phyloP scores from a whole-genome alignment of 192 early-diverging fungal genomes.

The Gaertneriomyces sp. region DNA sequence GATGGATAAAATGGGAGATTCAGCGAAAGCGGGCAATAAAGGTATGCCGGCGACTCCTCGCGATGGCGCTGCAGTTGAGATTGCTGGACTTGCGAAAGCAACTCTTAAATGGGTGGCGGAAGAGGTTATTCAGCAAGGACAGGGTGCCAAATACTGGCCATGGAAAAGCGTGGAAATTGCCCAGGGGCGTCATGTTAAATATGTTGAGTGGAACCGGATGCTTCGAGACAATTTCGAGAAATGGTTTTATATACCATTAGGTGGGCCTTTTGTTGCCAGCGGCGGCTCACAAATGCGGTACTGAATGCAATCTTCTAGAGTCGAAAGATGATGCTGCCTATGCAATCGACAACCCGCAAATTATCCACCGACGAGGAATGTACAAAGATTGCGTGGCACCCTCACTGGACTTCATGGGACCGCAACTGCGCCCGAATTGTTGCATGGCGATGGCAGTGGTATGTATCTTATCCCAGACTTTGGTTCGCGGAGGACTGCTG shows the following conservation, averaged over 20 bases:
- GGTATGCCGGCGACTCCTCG: conserved; percentile 91
- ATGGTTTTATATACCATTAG: conserved; percentile 84
- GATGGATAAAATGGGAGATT: conserved; percentile 97
- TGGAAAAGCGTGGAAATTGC: conserved; percentile 41
- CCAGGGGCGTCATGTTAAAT: conserved; percentile 46
- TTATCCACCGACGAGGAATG: conserved; percentile 85
- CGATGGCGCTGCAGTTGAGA: conserved; percentile 88
- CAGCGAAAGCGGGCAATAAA: conserved; percentile 85
- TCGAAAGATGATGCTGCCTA: conserved; percentile 59
- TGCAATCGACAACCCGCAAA: conserved; percentile 46
- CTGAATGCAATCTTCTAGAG: conserved; percentile 37
- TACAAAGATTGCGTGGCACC: conserved; percentile 88
- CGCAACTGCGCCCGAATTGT: conserved; percentile 92
- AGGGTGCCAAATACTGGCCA: conserved; percentile 25
- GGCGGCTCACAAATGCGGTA: background rate
- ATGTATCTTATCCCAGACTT: conserved; percentile 2
- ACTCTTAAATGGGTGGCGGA: conserved; percentile 75
- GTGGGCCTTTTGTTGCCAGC: conserved; percentile 31
- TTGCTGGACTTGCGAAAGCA: conserved; percentile 84
- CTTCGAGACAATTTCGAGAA: conserved; percentile 81
- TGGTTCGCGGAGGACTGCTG: too few relatives aligned
- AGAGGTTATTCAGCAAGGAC: conserved; percentile 32
- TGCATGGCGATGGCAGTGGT: conserved; percentile 83
- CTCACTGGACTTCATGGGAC: conserved; percentile 72
- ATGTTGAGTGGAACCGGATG: conserved; percentile 74